Conservation (phyloP, 495 filamentous ascomycete species). For the Pyrenopolyporus hunteri region DNA sequence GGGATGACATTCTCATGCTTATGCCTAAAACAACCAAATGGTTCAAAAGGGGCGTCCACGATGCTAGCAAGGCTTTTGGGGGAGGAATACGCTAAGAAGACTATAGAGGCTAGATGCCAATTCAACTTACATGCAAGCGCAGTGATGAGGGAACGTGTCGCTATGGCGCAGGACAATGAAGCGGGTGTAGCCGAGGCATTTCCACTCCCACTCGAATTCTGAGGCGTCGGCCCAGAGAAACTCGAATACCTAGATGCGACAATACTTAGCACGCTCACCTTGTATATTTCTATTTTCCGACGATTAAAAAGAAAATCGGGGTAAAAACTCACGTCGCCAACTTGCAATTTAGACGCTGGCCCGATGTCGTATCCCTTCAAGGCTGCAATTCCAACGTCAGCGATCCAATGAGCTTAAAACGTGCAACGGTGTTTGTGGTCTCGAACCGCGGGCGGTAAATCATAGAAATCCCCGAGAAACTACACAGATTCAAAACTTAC, state of each 20-base stretch:
- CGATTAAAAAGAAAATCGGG: too few relatives aligned
- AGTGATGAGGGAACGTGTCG: conserved; percentile 43
- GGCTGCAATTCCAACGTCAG: conserved; percentile 30
- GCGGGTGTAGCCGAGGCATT: conserved; percentile 43
- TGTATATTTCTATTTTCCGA: background rate
- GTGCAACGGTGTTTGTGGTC: background rate
- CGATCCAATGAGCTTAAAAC: background rate
- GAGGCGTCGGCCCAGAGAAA: conserved; percentile 44
- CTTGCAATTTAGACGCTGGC: conserved; percentile 43
- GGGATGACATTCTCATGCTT: conserved; percentile 8
- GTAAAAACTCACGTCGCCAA: conserved; percentile 42
- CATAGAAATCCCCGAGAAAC: background rate
- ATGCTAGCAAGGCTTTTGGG: conserved; percentile 2
- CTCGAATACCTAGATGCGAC: conserved; percentile 39
- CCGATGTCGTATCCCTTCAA: conserved; percentile 45
- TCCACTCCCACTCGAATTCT: conserved; percentile 46
- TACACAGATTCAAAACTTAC: conserved; percentile 38
- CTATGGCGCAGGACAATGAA: conserved; percentile 45
- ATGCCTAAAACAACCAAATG: conserved; percentile 5
- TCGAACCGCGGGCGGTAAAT: background rate
- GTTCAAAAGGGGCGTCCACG: conserved; percentile 12
- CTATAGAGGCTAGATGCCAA: too few relatives aligned
- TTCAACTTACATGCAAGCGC: conserved; percentile 47
- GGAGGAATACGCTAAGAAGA: background rate
- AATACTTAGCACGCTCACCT: conserved; percentile 10